Base-by-base conservation (phyloP, 768 basidiomycete genomes). In the Steccherinum ochraceum region DNA sequence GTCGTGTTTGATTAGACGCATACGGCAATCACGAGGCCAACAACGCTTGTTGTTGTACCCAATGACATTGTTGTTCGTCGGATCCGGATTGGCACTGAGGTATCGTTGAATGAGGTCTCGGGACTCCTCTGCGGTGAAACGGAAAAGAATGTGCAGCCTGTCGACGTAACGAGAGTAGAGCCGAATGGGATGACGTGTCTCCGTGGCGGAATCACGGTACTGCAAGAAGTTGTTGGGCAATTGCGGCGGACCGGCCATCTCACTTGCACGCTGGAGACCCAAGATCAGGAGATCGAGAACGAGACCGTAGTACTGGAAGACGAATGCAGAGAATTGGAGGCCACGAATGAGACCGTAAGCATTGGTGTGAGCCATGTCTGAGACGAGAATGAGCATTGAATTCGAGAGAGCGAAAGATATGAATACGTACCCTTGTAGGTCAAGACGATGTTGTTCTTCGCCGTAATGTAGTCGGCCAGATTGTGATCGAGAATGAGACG, bases 41-140 rank as follows among this genome's bases (percentile, higher is more conserved):
- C 96, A 98, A 46, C 93, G 86, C 69, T 95, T 96, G 76, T 97
- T 98, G 73, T 97, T 97, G 70, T 97, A 99, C 0, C 95, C 96
- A 56, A 97, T 95, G 56, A 98, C 90, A 62, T 98, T 98, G 72
- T 97, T 96, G 70, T 97, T 97, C 11, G 90, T 98, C 2, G 96
- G 95, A 69, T 99, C 96, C 3, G 96, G 96, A 63, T 97, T 94
- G 19, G 94, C 95, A 48, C 88, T 91, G 48, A 99, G 81, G 67
- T 98, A 99, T 16, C 96, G 84, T 67, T 99, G 96, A 56, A 99
- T 99, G 50, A 99, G 82, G 65, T 99, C 96, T 42, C 96, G 79
- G 12, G 95, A 86, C 64, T 99, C 96, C 59, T 99, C 96, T 7
- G 95, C 95, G 18, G 86, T 88, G 76, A 99, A 99, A 54, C 94